A percentile compares a stretch with the other conserved stretches of the same genome.
phyloP scores from a whole-genome alignment of 1,139 yeast species.

The Scheffersomyces parashehatae region DNA sequence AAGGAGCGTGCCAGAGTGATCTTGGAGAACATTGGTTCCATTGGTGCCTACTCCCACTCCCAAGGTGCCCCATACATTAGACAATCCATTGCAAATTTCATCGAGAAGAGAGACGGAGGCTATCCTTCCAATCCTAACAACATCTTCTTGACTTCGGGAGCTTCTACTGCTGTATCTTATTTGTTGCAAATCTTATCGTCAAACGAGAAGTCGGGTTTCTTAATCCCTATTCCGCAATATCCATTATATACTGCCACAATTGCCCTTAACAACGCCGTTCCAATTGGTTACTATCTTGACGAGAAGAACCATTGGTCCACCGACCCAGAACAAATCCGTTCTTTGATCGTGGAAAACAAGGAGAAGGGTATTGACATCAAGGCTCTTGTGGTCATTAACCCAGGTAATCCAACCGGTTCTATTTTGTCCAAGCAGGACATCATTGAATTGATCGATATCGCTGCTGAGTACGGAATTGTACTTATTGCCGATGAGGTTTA shows the following conservation, averaged over 20 bases:
- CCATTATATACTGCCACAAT: constrained; percentile 94
- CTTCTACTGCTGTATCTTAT: constrained; percentile 84
- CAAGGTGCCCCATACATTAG: constrained; percentile 80
- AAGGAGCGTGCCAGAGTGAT: constrained; percentile 65
- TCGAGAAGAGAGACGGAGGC: constrained; percentile 67
- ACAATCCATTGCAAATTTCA: constrained; percentile 77
- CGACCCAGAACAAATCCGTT: constrained; percentile 64
- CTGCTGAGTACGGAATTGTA: constrained; percentile 81
- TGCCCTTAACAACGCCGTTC: constrained; percentile 76
- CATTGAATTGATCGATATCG: constrained; percentile 67
- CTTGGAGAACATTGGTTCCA: constrained; percentile 67
- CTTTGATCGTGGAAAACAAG: constrained; percentile 52
- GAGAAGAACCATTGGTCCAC: constrained; percentile 85
- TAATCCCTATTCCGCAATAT: constrained; percentile 97
- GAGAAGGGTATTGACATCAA: constrained; percentile 63
- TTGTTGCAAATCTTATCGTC: constrained; percentile 69
- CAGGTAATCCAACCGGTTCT: constrained; percentile 97
- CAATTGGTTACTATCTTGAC: constrained; percentile 84
- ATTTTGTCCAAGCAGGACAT: constrained; percentile 67
- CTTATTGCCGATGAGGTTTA: constrained; percentile 98
- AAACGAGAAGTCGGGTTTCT: constrained; percentile 72
- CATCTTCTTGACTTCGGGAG: constrained; percentile 88
- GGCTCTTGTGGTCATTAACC: constrained; percentile 90
- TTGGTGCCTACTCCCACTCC: constrained; percentile 93
- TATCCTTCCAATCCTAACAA: constrained; percentile 60